These are phyloP conservation scores for Solanum stenotomum DNA, from an alignment of 257 asterid species.

Conservation along the genomic window DNA sequence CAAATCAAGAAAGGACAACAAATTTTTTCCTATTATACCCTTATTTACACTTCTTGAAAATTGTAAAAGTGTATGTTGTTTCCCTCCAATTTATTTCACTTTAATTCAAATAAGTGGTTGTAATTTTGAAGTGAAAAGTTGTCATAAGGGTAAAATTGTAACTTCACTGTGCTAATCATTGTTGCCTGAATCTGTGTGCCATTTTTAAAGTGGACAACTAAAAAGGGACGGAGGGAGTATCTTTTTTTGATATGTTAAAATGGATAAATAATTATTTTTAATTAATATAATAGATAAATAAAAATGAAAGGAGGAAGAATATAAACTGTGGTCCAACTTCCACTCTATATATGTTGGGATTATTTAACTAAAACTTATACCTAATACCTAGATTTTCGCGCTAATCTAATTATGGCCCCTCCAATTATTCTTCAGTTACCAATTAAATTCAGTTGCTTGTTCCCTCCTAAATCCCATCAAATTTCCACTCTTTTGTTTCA, in stretches of 20 bases:
- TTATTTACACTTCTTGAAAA: too few species aligned
- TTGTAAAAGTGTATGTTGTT: too few species aligned
- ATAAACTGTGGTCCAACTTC: not conserved
- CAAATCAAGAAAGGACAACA: too few species aligned
- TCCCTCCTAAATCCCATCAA: not conserved
- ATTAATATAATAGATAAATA: not conserved
- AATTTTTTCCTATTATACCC: too few species aligned
- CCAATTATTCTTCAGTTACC: not conserved
- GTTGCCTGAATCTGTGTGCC: too few species aligned
- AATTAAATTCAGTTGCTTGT: not conserved
- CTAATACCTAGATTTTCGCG: not conserved
- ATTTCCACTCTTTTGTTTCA: not conserved
- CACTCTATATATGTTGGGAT: not conserved
- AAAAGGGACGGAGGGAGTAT: too few species aligned
- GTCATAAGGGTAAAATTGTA: too few species aligned
- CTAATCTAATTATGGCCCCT: constrained; percentile 1
- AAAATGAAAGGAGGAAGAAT: not conserved
- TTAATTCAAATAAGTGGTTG: too few species aligned
- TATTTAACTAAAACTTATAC: not conserved
- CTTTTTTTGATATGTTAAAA: not conserved
- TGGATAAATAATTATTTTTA: not conserved
- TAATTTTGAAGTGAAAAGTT: too few species aligned
- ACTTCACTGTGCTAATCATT: too few species aligned
- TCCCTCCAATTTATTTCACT: too few species aligned
- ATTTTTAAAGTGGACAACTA: too few species aligned